Evolutionary conservation across 1,139 yeast species (phyloP).

Genomic region (Saccharomyces hybrid): DNA sequence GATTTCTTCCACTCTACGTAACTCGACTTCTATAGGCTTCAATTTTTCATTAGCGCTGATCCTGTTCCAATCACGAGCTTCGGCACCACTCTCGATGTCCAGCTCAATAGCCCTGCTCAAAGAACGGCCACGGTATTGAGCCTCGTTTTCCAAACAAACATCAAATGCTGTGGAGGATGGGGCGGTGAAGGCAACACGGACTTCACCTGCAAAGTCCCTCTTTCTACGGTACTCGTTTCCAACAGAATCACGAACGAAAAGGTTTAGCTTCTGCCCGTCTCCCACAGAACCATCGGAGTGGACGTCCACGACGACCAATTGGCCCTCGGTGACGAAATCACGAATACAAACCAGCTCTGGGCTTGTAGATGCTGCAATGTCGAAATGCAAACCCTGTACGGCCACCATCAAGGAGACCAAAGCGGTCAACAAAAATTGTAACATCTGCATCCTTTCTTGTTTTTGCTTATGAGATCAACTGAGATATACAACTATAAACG

Average conservation of each 20-base stretch:
- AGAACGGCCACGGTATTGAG: slow-evolving; percentile 36
- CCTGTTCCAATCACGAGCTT: slow-evolving; percentile 97
- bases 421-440: slow-evolving; percentile 1
- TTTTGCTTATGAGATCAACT: not conserved
- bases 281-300: slow-evolving; percentile 65
- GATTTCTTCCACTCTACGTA: slow-evolving; percentile 76
- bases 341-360: slow-evolving; percentile 65
- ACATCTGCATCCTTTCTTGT: not conserved
- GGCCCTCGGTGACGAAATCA: slow-evolving; percentile 78
- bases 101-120: slow-evolving; percentile 65
- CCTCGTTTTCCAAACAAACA: slow-evolving; percentile 75
- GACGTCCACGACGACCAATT: slow-evolving; percentile 76
- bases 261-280: slow-evolving; percentile 74
- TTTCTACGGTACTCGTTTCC: slow-evolving; percentile 67
- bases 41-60: slow-evolving; percentile 87
- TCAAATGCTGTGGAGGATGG: slow-evolving; percentile 80
- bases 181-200: slow-evolving; percentile 74
- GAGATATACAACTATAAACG: not conserved
- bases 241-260: slow-evolving; percentile 53
- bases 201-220: slow-evolving; percentile 57
- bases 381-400: slow-evolving; percentile 27
- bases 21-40: slow-evolving; percentile 84
- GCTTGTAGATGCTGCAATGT: slow-evolving; percentile 35
- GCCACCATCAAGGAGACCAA: slow-evolving; percentile 1
- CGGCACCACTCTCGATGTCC: slow-evolving; percentile 91